These are phyloP conservation scores for Otatea glauca DNA, from an alignment of 176 grass and related monocot genomes.

Conservation along the genomic window DNA sequence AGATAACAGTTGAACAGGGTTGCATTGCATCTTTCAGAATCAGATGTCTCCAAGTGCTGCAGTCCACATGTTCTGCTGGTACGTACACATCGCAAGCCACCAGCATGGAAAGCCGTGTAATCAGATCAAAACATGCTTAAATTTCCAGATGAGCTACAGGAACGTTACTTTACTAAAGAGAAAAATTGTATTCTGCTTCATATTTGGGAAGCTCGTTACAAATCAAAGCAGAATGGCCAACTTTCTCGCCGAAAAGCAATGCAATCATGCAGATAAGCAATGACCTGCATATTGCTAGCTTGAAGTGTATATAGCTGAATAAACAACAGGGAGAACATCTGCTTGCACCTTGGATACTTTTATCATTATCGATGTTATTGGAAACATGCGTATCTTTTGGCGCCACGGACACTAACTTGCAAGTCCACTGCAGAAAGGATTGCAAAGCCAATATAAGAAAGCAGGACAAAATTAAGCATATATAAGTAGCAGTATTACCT, in stretches of 20 bases:
- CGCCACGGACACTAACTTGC: not conserved
- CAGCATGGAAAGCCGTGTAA: not conserved
- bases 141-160: not conserved
- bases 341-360: conserved; percentile 28
- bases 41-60: conserved; percentile 30
- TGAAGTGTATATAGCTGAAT: not conserved
- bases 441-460: not conserved
- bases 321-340: conserved; percentile 8
- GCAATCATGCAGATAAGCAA: conserved; percentile 7
- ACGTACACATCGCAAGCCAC: not conserved
- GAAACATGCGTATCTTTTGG: conserved; percentile 24
- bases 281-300: not conserved
- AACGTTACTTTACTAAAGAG: not conserved
- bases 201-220: conserved; percentile 15
- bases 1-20: not conserved
- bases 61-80: conserved; percentile 1
- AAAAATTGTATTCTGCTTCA: not conserved
- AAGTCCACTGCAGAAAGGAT: not conserved
- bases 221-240: not conserved
- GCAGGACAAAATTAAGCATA: not conserved
- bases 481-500: not conserved
- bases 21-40: conserved; percentile 33
- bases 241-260: not conserved
- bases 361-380: not conserved
- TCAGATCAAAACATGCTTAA: not conserved